Percentiles rank a stretch among this genome's conserved stretches.
These are phyloP conservation scores for Pelargonium myrrhifolium DNA, from an alignment of 441 rosid species.

Conservation along the genomic window DNA sequence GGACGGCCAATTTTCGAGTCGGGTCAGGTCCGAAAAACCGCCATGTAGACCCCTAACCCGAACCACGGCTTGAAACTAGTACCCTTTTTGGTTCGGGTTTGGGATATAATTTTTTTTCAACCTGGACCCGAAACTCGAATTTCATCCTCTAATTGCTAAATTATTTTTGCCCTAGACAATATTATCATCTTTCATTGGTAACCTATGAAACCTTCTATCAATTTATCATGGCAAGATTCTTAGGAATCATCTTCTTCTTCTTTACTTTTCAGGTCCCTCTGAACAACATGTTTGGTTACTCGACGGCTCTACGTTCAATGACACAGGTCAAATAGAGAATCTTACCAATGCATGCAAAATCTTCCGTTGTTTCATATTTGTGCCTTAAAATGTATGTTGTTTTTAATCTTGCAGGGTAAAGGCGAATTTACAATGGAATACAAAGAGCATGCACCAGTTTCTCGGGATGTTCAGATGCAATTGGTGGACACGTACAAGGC, in stretches of 20 bases:
- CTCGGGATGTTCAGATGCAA: slow-evolving; percentile 80
- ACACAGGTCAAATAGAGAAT: slow-evolving; percentile 50
- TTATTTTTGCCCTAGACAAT: too few relatives aligned
- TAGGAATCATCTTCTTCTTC: neutral
- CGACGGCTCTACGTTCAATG: slow-evolving; percentile 92
- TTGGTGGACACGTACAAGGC: slow-evolving; percentile 71
- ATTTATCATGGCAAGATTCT: neutral
- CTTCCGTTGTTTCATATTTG: neutral
- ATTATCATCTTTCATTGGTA: neutral
- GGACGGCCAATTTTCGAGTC: too few relatives aligned
- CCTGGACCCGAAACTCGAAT: neutral
- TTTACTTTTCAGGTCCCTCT: slow-evolving; percentile 71
- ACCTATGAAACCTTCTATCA: neutral
- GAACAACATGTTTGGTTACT: slow-evolving; percentile 97
- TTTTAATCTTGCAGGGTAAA: slow-evolving; percentile 49
- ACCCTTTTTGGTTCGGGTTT: too few relatives aligned
- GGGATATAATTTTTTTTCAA: too few relatives aligned
- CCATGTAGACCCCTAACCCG: too few relatives aligned
- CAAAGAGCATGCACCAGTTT: slow-evolving; percentile 81
- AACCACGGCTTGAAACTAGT: too few relatives aligned
- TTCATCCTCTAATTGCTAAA: too few relatives aligned
- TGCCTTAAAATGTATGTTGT: neutral
- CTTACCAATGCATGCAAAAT: neutral
- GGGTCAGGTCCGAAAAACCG: too few relatives aligned
- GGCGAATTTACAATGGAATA: slow-evolving; percentile 99